These are phyloP conservation scores for Tetrahymena borealis DNA, from an alignment of 73 alveolate genomes.

Conservation along the genomic window DNA sequence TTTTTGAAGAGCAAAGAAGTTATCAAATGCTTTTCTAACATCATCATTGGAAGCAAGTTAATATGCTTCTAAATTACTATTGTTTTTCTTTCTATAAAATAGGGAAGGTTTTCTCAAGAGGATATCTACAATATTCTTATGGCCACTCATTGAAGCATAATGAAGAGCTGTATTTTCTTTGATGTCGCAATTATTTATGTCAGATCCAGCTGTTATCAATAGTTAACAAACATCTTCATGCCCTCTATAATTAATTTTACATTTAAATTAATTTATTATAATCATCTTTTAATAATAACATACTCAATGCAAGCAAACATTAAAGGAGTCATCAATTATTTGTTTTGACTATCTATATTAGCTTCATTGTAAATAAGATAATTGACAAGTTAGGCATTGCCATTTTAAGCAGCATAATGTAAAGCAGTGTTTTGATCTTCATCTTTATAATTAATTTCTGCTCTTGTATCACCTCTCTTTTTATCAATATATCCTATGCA, in stretches of 20 bases:
- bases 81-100: slow-evolving; percentile 13
- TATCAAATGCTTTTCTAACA: not conserved
- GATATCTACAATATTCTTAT: slow-evolving; percentile 18
- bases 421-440: slow-evolving; percentile 23
- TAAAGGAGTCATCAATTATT: slow-evolving; percentile 23
- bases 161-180: slow-evolving; percentile 33
- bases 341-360: slow-evolving; percentile 29
- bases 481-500: not conserved
- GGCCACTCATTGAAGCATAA: slow-evolving; percentile 23
- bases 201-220: slow-evolving; percentile 44
- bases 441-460: slow-evolving; percentile 23
- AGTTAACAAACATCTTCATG: slow-evolving; percentile 26
- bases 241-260: not conserved
- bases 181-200: slow-evolving; percentile 19
- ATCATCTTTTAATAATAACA: not conserved
- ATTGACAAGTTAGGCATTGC: slow-evolving; percentile 23
- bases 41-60: not conserved
- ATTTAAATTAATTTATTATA: not conserved
- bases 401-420: slow-evolving; percentile 22
- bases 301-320: slow-evolving; percentile 26
- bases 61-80: slow-evolving; percentile 11
- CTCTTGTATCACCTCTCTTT: not conserved
- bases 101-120: slow-evolving; percentile 14
- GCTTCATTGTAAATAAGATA: slow-evolving; percentile 29
- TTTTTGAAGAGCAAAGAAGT: not conserved